Base-by-base conservation (phyloP, 768 basidiomycete species). In the Russula ochroleuca region DNA sequence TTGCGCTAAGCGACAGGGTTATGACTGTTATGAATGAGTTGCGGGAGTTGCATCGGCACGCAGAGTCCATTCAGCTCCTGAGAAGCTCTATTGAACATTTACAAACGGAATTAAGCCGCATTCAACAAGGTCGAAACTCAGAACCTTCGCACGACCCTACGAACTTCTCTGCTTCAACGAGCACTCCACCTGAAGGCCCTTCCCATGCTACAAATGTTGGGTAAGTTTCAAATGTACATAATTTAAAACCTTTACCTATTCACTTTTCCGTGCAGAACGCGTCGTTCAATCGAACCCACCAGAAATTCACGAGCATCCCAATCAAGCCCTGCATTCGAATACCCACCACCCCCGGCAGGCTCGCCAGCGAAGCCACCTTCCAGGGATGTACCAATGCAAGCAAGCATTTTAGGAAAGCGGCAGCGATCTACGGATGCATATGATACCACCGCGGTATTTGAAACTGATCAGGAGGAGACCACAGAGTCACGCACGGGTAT, bases 341-440 rank as follows among this genome's bases (percentile, higher is more conserved):
- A 68, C 23, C 67, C 67, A 13, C 55, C 62, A 11, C 65, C 66
- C n/a, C 67, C 65, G 25, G 61, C 67, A 19, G 53, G 57, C 23
- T 68, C 65, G 3, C 67, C 67, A 23, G 23, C 13, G 43, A 69
- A 67, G 25, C 66, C 65, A 31, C 63, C 63, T 28, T 63, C 50
- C 19, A 67, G 69, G 19, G 71, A 80, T 47, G 80, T 78, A 13
- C 71, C 78, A 62, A 73, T 80, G 4, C 76, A 78, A 48, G 19
- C 47, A 14, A 79, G 75, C 23, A 75, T 78, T 35, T 78, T 90
- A 19, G 88, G 88, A n/a, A 90, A 90, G 71, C 83, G 86, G 38
- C 80, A 78, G 56, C 78, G 87, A 64, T 83, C 83, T 66, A 76
- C 82, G 2, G 73, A 77, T 10, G 75, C 77, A 13, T 81, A 78